Percentiles rank a stretch among this genome's conserved stretches.
Conservation (phyloP, 2,329 filamentous ascomycete genomes). For the Colletotrichum coccodes region DNA sequence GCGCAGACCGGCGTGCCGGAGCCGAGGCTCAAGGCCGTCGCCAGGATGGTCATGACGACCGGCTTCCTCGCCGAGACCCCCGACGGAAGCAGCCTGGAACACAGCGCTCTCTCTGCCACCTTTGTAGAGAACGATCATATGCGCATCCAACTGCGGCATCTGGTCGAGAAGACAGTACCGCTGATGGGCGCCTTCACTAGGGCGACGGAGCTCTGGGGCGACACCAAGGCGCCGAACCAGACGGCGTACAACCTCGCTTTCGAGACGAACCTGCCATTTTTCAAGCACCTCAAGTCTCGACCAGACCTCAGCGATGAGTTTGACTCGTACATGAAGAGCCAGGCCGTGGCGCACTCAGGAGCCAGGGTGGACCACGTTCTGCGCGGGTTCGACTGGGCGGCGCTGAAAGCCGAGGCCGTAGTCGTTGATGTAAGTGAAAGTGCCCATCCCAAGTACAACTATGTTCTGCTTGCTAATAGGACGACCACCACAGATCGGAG, state of each 20-base stretch:
- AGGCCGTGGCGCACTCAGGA: conserved; percentile 35
- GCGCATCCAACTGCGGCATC: background rate
- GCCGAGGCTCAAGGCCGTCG: conserved; percentile 36
- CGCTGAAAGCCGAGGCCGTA: conserved; percentile 33
- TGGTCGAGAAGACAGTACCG: conserved; percentile 31
- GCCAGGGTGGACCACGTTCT: conserved; percentile 46
- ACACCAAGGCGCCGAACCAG: conserved; percentile 35
- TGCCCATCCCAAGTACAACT: background rate
- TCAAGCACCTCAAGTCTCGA: conserved; percentile 40
- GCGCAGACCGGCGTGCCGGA: conserved; percentile 32
- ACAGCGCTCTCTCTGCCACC: conserved; percentile 43
- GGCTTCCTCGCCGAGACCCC: conserved; percentile 45
- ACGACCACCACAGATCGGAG: conserved; percentile 36
- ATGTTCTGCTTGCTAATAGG: background rate
- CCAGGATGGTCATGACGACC: conserved; percentile 50
- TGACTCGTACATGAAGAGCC: conserved; percentile 43
- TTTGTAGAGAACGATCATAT: conserved; percentile 39
- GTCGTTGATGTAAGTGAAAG: conserved; percentile 44
- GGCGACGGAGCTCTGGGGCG: conserved; percentile 40
- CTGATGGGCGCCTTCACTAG: background rate
- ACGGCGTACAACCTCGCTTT: conserved; percentile 43
- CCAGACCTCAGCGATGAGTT: conserved; percentile 40
- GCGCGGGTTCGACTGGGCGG: conserved; percentile 50
- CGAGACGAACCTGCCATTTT: conserved; percentile 41
- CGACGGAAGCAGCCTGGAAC: conserved; percentile 37